Evolutionary conservation across 2,329 filamentous ascomycete species (phyloP).

Genomic region (Didymella pomorum): DNA sequence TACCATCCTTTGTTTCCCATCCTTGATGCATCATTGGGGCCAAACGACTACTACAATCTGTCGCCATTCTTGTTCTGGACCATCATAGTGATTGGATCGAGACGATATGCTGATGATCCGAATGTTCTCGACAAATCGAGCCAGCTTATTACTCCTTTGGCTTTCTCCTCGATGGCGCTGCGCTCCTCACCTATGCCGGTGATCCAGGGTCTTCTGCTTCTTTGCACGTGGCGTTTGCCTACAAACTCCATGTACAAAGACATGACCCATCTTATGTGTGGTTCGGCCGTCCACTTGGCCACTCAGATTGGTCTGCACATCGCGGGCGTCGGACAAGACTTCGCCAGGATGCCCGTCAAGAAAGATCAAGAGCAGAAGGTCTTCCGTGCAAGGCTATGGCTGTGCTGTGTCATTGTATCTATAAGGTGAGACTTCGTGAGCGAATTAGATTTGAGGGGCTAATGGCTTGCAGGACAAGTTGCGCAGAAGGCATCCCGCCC

Average conservation of each 20-base stretch:
- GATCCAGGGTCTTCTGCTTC: constrained; percentile 52
- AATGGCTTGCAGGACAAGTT: constrained; percentile 38
- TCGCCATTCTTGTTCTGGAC: constrained; percentile 53
- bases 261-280: constrained; percentile 51
- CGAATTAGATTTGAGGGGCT: constrained; percentile 8
- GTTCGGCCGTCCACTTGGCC: constrained; percentile 52
- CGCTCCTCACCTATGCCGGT: constrained; percentile 49
- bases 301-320: constrained; percentile 54
- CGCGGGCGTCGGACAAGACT: constrained; percentile 52
- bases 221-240: constrained; percentile 54
- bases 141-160: constrained; percentile 48
- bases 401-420: constrained; percentile 49
- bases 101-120: constrained; percentile 49
- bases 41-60: constrained; percentile 47
- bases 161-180: constrained; percentile 49
- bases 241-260: constrained; percentile 54
- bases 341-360: constrained; percentile 48
- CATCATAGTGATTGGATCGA: constrained; percentile 51
- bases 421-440: constrained; percentile 38
- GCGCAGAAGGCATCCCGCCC: constrained; percentile 47
- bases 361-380: constrained; percentile 48
- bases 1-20: constrained; percentile 48
- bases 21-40: constrained; percentile 38
- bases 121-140: constrained; percentile 46
- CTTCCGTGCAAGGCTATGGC: constrained; percentile 49